Conservation (phyloP, 805 yeast genomes). For the Cyberlindnera nakhonratchasimensis region DNA sequence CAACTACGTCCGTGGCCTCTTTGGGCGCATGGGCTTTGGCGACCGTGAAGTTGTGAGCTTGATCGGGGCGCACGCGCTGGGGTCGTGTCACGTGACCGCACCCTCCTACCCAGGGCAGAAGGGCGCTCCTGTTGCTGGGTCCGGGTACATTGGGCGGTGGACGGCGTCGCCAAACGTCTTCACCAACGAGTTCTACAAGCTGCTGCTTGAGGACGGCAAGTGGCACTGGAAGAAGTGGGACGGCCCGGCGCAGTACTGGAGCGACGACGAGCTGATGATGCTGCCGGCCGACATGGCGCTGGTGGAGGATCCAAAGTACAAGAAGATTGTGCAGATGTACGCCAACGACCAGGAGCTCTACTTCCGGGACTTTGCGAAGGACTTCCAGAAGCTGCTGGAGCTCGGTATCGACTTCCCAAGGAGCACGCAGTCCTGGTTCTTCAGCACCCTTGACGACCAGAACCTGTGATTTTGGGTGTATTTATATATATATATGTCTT, state of each 20-base stretch:
- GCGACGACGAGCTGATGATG: constrained; percentile 75
- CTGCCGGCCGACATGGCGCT: constrained; percentile 76
- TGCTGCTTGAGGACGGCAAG: constrained; percentile 47
- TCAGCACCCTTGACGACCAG: constrained; percentile 73
- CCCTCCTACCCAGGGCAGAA: constrained; percentile 25
- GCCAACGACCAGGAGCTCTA: constrained; percentile 63
- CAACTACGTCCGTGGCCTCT: constrained; percentile 60
- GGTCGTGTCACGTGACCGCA: constrained; percentile 61
- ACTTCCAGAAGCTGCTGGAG: constrained; percentile 69
- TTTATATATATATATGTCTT: background rate
- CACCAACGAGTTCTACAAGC: constrained; percentile 67
- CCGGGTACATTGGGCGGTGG: constrained; percentile 91
- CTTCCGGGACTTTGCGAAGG: constrained; percentile 60
- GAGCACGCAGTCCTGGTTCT: constrained; percentile 40
- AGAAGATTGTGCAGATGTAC: constrained; percentile 59
- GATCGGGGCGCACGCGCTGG: constrained; percentile 74
- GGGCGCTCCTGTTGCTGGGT: constrained; percentile 35
- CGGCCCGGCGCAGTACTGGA: constrained; percentile 60
- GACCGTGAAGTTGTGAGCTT: constrained; percentile 73
- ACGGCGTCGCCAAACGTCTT: constrained; percentile 75
- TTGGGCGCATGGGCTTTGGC: constrained; percentile 60
- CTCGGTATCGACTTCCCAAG: constrained; percentile 62
- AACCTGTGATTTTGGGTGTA: background rate
- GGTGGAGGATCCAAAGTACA: constrained; percentile 56
- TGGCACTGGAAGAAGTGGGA: constrained; percentile 56